A percentile compares a stretch with the other conserved stretches of the same genome.
Evolutionary conservation across 768 basidiomycete genomes (phyloP).

Genomic region (Symmetrospora coprosmae): DNA sequence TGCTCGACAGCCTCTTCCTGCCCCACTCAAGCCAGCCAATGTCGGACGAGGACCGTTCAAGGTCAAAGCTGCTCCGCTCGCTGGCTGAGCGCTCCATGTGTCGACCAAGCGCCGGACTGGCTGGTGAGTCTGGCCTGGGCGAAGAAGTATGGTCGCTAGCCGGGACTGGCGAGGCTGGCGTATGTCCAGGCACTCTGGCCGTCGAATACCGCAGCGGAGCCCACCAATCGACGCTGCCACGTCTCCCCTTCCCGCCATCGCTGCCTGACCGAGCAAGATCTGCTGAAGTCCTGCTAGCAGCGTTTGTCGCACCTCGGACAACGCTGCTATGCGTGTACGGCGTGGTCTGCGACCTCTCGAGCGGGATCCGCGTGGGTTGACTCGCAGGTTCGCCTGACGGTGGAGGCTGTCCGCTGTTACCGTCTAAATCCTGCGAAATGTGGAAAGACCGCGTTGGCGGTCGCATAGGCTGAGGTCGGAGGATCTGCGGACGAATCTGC

Average conservation of each 20-base stretch:
- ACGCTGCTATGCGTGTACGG: not conserved
- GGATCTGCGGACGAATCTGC: not conserved
- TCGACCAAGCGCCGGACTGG: not conserved
- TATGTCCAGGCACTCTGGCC: not conserved
- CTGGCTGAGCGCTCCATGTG: not conserved
- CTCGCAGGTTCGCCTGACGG: not conserved
- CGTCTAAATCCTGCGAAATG: not conserved
- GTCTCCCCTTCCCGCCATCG: not conserved
- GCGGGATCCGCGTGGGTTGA: constrained; percentile 1
- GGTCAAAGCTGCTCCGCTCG: constrained; percentile 15
- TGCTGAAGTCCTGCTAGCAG: not conserved
- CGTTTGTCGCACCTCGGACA: not conserved
- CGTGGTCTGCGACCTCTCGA: constrained; percentile 11
- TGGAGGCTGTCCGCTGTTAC: too few relatives aligned
- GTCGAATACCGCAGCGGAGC: constrained; percentile 8
- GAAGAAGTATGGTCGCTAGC: not conserved
- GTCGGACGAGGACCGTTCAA: constrained; percentile 16
- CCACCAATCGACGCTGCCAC: constrained; percentile 15
- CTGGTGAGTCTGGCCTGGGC: constrained; percentile 5
- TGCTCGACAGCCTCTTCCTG: constrained; percentile 16
- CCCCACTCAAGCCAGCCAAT: constrained; percentile 21
- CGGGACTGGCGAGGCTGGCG: not conserved
- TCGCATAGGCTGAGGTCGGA: not conserved
- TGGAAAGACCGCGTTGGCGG: constrained; percentile 4
- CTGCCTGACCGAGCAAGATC: constrained; percentile 14